Evolutionary conservation across 2,329 filamentous ascomycete genomes (phyloP), one percentile per base, ranked within the genome.

Genomic region (Aureobasidium vineae): DNA sequence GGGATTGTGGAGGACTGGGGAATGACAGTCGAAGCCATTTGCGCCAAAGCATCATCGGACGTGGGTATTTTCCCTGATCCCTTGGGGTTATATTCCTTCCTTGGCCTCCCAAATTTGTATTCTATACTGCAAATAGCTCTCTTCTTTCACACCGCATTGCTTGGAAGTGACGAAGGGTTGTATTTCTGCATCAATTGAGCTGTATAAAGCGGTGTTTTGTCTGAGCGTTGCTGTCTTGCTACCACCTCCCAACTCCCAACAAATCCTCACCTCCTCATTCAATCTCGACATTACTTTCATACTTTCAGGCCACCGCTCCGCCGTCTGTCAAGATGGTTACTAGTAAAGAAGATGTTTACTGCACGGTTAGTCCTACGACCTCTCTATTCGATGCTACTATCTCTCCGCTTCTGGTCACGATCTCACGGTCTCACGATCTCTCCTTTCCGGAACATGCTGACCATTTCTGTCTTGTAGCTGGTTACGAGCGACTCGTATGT

Each of bases 401-500:
- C 38, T 31, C 23, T 31, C 36, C 23, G 5, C 16, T 4, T 36
- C 50, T 19, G 13, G 31, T 19, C 33, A 31, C 54, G 54, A 57
- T 57, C 52, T 54, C 36, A 43, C 40, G 40, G 21, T 28, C 49
- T 33, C 13, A 28, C 53, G 53, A 63, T 21, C 60, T 52, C 33
- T 31, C 6, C 5, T 28, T 52, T 19, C 15, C 28, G 6, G 16
- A 19, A 52, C 28, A 52, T 33, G 26, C 49, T 52, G 19, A 52
- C 10, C 23, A 28, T 10, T 16, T 21, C 7, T 26, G 31, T 36
- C 60, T 53, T 31, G 36, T 79, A 97, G 94, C 90, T 99, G 77
- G 86, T 98, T 66, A 83, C 96, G 81, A 97, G 87, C 81, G 93
- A 99, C 80, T 86, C 86, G 69, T 99, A 99, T 79, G 86, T 99